Evolutionary conservation across 2,329 filamentous ascomycete species (phyloP), one percentile per base, ranked within the genome.

Genomic region (Nemania diffusa): DNA sequence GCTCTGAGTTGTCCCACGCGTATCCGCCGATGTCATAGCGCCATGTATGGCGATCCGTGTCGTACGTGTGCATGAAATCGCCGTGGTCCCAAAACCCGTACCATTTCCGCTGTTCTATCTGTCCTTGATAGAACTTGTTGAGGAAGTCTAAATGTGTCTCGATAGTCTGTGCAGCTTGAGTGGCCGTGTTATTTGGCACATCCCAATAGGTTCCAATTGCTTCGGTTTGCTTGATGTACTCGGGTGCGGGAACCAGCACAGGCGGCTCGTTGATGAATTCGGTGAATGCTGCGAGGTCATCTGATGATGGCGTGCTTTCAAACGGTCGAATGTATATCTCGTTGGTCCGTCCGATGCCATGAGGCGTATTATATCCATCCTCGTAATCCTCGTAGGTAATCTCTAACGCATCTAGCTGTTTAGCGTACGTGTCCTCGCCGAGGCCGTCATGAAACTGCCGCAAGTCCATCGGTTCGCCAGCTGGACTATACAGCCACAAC

Each of bases 341-440:
- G 65, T 84, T 89, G 0, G 87, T 89, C 44, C 86, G 78, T 0
- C 82, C 86, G 37, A 90, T 84, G 0, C 88, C 88, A 56, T 85
- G 84, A 0, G 88, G 84, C 0, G 85, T 88, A 62, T 85, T 81
- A 48, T 87, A 87, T 0, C 82, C 84, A 0, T 75, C 77, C 66
- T 90, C 87, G 67, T 82, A 90, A 67, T 90, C 88, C 66, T 90
- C 88, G 65, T 90, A 90, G 0, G 88, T 90, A 24, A 90, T 86
- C 27, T 88, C 82, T 0, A 90, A 80, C 1, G 86, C 88, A 65
- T 89, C 87, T 0, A 89, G 77, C 73, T 90, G 84, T 20, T 89
- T 81, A 0, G 78, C 80, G 65, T 88, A 90, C 0, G 82, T 85
- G 50, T 88, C 82, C 70, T 86, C 73, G 0, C 85, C 85, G 6